Evolutionary conservation across 805 yeast genomes (phyloP).

Genomic region (Saccharomycopsis malanga): DNA sequence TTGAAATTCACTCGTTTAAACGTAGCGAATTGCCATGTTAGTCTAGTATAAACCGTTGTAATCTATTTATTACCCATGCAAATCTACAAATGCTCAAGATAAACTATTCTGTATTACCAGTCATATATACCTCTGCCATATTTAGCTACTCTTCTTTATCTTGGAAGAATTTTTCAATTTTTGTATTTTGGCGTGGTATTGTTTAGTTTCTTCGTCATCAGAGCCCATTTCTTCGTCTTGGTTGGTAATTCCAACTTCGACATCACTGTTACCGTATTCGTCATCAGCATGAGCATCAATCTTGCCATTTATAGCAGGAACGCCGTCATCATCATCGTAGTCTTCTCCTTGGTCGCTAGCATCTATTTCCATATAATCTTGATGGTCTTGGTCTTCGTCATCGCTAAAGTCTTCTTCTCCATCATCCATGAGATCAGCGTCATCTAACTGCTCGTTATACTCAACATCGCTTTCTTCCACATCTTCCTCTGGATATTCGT

Average conservation of each 20-base stretch:
- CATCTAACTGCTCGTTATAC: slow-evolving; percentile 59
- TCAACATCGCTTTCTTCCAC: slow-evolving; percentile 49
- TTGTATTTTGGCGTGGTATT: slow-evolving; percentile 22
- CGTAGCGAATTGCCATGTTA: too few species aligned
- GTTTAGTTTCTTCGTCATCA: slow-evolving; percentile 25
- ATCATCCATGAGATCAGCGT: slow-evolving; percentile 39
- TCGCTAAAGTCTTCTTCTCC: slow-evolving; percentile 39
- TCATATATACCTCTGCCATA: too few species aligned
- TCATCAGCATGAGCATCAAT: slow-evolving; percentile 26
- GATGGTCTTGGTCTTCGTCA: slow-evolving; percentile 30
- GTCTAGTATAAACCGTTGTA: too few species aligned
- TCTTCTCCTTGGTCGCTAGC: slow-evolving; percentile 31
- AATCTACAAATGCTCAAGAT: too few species aligned
- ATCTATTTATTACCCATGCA: too few species aligned
- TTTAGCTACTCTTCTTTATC: too few species aligned
- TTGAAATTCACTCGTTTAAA: too few species aligned
- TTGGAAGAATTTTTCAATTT: slow-evolving; percentile 3
- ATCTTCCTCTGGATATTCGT: slow-evolving; percentile 28
- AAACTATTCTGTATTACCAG: too few species aligned
- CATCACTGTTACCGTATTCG: slow-evolving; percentile 30
- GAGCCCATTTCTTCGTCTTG: slow-evolving; percentile 25
- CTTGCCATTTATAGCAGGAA: slow-evolving; percentile 24
- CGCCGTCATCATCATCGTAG: slow-evolving; percentile 25
- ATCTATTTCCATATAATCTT: slow-evolving; percentile 31
- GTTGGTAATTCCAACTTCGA: slow-evolving; percentile 30